These are phyloP conservation scores for Venturia nashicola DNA, from an alignment of 2,329 filamentous ascomycete genomes.

Conservation along the genomic window DNA sequence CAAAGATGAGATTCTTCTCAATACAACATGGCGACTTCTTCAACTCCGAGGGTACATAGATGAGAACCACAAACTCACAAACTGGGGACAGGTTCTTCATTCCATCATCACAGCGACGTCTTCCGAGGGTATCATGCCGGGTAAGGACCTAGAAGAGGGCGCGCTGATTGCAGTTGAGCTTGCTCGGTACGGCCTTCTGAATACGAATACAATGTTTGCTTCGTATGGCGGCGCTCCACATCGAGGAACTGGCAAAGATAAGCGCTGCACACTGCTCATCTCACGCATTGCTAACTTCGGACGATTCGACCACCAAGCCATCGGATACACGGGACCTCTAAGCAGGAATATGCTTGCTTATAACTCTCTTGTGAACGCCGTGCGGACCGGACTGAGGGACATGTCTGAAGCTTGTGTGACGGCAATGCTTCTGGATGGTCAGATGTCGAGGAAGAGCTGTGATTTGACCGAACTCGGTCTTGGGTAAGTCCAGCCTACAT, in stretches of 20 bases:
- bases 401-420: slow-evolving; percentile 72
- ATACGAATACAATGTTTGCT: slow-evolving; percentile 43
- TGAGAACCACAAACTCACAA: slow-evolving; percentile 63
- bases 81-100: slow-evolving; percentile 71
- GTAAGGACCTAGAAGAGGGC: slow-evolving; percentile 57
- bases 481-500: slow-evolving; percentile 42
- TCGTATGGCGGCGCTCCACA: slow-evolving; percentile 32
- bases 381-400: slow-evolving; percentile 70
- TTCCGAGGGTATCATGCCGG: slow-evolving; percentile 26
- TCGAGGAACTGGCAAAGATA: slow-evolving; percentile 51
- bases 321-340: slow-evolving; percentile 88
- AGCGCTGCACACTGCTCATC: slow-evolving; percentile 65
- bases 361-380: slow-evolving; percentile 67
- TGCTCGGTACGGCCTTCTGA: slow-evolving; percentile 65
- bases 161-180: slow-evolving; percentile 78
- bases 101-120: slow-evolving; percentile 44
- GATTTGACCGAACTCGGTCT: slow-evolving; percentile 53
- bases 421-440: slow-evolving; percentile 68
- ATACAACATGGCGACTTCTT: slow-evolving; percentile 78
- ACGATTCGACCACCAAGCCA: slow-evolving; percentile 67
- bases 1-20: slow-evolving; percentile 60
- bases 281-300: slow-evolving; percentile 77
- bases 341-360: slow-evolving; percentile 83
- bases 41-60: slow-evolving; percentile 81
- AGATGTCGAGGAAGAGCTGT: slow-evolving; percentile 55